Evolutionary conservation across 1,284 basidiomycete genomes (phyloP), one percentile per base, ranked within the genome.

Genomic region (Marasmius tenuissimus): DNA sequence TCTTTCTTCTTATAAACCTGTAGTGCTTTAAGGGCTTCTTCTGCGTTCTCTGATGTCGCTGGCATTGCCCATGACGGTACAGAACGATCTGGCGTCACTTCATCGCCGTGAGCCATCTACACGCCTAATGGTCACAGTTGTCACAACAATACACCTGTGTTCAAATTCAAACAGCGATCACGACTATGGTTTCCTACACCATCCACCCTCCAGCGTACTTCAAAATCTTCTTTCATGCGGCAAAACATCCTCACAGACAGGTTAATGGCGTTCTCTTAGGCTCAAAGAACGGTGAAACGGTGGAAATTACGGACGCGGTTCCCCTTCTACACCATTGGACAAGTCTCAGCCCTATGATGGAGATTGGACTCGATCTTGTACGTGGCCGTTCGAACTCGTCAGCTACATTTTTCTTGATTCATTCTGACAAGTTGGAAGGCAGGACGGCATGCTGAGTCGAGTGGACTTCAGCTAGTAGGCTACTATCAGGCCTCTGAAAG

Each of bases 1-100:
- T 96, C 93, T 70, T 92, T 92, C 73, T 89, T 88, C 81, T 91
- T 92, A 81, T 94, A 94, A 0, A 82, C 81, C 68, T 94, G 92
- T 58, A 96, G 78, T 2, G 92, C 93, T 51, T 85, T 84, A 39
- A 88, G 75, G 37, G 86, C 83, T 66, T 87, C 86, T 33, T 81
- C 78, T 62, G 80, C 77, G 54, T 74, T 72, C 39, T 81, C 81
- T 35, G 76, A 75, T 7, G 71, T 68, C 57, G 83, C 81, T 60
- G 73, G 71, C 33, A 77, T 69, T 9, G 78, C 77, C 81, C 82
- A 82, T 60, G 78, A 78, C 62, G 80, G 78, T 6, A 76, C 62
- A 55, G 72, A 65, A 66, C 82, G 74, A 62, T 75, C 72, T 63
- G 75, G 73, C 52, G 52, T 54, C n/a, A 37, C 52, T 35, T 37